Conservation (phyloP, 768 basidiomycete genomes). For the Chiua virens region DNA sequence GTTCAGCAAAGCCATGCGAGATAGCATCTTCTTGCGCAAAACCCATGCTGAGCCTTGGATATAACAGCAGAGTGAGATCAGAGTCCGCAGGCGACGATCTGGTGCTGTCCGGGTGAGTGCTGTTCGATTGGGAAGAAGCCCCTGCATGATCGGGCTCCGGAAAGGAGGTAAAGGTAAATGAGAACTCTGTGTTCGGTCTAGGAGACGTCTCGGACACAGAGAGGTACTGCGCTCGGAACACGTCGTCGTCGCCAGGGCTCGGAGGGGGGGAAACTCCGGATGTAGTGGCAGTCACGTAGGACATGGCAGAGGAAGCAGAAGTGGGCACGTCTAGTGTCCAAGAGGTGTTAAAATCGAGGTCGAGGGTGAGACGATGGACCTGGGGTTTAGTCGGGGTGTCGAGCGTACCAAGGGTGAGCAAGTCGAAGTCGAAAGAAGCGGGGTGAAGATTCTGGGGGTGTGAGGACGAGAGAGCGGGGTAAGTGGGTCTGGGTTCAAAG, state of each 20-base stretch:
- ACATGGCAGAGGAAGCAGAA: constrained; percentile 22
- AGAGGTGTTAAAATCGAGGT: constrained; percentile 21
- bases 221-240: constrained; percentile 5
- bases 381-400: constrained; percentile 7
- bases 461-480: not conserved
- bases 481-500: constrained; percentile 21
- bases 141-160: constrained; percentile 1
- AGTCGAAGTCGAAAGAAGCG: constrained; percentile 14
- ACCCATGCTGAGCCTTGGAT: constrained; percentile 9
- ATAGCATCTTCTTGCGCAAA: constrained; percentile 9
- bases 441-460: not conserved
- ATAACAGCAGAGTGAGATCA: constrained; percentile 22
- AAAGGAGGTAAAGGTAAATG: constrained; percentile 10
- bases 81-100: constrained; percentile 18
- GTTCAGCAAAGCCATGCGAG: constrained; percentile 11
- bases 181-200: not conserved
- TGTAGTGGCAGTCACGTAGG: constrained; percentile 19
- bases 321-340: constrained; percentile 15
- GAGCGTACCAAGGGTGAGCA: constrained; percentile 6
- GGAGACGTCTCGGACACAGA: constrained; percentile 3
- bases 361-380: constrained; percentile 18
- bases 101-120: constrained; percentile 1
- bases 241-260: constrained; percentile 13
- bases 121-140: not conserved
- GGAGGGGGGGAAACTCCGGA: constrained; percentile 8